Base-by-base conservation (phyloP, 306 rosid genomes). In the Vicia sativa region DNA sequence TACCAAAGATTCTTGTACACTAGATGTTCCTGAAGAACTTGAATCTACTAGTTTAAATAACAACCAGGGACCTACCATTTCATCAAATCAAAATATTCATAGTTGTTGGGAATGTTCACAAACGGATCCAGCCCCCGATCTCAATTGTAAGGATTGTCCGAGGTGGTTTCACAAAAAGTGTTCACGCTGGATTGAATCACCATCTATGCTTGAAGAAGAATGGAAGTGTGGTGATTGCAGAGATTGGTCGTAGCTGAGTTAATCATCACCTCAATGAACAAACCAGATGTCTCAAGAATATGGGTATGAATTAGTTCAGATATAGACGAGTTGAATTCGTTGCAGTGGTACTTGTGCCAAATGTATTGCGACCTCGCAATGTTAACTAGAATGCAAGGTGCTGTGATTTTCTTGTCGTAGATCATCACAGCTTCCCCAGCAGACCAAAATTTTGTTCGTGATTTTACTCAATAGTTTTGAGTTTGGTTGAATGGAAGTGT, bases 191-290 rank as follows among this genome's bases (percentile, higher is more conserved):
- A 67, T 63, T 53, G 77, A 73, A 63, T 73, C 77, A 16, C 7
- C 77, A 39, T 41, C 65, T 52, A 56, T 62, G 46, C 48, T 26
- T 16, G 57, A 16, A 52, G 25, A 52, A 39, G 23, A 42, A 39
- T 73, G 77, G 77, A 73, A 23, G n/a, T 73, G 77, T 53, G 77
- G 77, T 63, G 46, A 63, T 63, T 73, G 77, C 38, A 68, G 77
- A 71, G 65, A 63, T 26, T 73, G 77, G 77, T 45, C 12, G 29
- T 73, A 73, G 56, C 46, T 25, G 70, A 37, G 38, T 39, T 50
- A 39, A 41, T 61, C 15, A 31, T 57, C 48, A 45, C 44, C 13
- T 35, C 3, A 26, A 58, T 10, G 12, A 28, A n/a, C 28, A 25
- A 55, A 31, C 38, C 28, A 45, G 46, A 5, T 45, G 75, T 19